phyloP scores from a whole-genome alignment of 2,329 filamentous ascomycete species.

The Orbilia javanica region DNA sequence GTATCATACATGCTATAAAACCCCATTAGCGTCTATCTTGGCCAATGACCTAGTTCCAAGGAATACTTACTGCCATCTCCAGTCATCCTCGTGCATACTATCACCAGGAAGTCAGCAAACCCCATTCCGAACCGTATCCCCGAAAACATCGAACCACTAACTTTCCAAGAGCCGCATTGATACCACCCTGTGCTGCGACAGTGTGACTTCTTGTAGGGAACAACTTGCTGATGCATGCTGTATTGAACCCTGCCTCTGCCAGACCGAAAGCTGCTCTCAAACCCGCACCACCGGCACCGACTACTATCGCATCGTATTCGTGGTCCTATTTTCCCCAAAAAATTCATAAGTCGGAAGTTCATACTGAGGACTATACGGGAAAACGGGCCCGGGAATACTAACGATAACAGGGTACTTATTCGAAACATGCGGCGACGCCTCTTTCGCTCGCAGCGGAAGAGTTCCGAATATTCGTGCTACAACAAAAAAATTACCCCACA shows the following conservation, averaged over 20 bases:
- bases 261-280: conserved; percentile 86
- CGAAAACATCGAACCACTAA: conserved; percentile 61
- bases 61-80: conserved; percentile 81
- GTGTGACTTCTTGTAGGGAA: conserved; percentile 89
- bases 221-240: conserved; percentile 85
- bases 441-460: conserved; percentile 88
- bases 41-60: background rate
- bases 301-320: conserved; percentile 97
- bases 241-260: conserved; percentile 89
- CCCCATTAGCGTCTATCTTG: conserved; percentile 13
- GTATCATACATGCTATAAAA: conserved; percentile 85
- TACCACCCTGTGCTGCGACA: conserved; percentile 83
- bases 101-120: background rate
- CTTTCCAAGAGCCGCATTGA: conserved; percentile 89
- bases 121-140: background rate
- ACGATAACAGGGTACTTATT: conserved; percentile 95
- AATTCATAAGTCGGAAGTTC: conserved; percentile 7
- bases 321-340: conserved; percentile 76
- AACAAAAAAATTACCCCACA: conserved; percentile 34
- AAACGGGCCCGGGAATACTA: conserved; percentile 66
- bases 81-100: conserved; percentile 94
- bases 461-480: conserved; percentile 87
- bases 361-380: background rate
- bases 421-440: conserved; percentile 87
- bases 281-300: conserved; percentile 84